Conservation (phyloP, 768 basidiomycete genomes). For the Auriscalpium orientale region DNA sequence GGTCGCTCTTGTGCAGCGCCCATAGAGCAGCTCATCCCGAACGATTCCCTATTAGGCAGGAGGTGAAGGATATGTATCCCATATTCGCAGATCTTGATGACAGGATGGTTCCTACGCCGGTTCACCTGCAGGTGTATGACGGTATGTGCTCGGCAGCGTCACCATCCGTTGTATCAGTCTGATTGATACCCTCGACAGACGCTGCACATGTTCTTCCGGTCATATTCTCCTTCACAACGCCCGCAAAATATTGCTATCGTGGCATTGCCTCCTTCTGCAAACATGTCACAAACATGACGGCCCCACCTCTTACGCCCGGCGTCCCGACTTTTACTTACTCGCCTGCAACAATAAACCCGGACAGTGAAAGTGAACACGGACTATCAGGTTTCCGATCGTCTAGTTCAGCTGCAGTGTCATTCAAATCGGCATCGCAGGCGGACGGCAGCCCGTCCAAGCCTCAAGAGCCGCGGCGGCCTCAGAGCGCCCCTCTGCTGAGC, state of each 20-base stretch:
- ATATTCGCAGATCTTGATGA: conserved; percentile 46
- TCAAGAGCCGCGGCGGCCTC: background rate
- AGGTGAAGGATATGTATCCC: conserved; percentile 47
- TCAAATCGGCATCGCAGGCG: background rate
- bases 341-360: conserved; percentile 3
- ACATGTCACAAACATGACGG: conserved; percentile 47
- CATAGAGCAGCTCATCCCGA: conserved; percentile 88
- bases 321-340: conserved; percentile 13
- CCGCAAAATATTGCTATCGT: conserved; percentile 74
- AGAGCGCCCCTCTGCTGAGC: background rate
- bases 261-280: conserved; percentile 67
- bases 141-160: conserved; percentile 35
- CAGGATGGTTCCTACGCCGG: conserved; percentile 55
- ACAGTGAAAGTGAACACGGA: background rate
- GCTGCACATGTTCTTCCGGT: conserved; percentile 68
- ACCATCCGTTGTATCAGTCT: background rate
- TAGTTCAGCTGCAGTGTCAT: background rate
- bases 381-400: background rate
- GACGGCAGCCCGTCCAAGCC: background rate
- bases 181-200: conserved; percentile 32
- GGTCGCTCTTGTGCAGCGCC: conserved; percentile 42
- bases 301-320: background rate
- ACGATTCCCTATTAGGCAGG: conserved; percentile 45
- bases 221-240: conserved; percentile 68
- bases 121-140: conserved; percentile 92